A percentile compares a stretch with the other conserved stretches of the same genome.
Evolutionary conservation across 768 basidiomycete genomes (phyloP).

Genomic region (Naganishia randhawae): DNA sequence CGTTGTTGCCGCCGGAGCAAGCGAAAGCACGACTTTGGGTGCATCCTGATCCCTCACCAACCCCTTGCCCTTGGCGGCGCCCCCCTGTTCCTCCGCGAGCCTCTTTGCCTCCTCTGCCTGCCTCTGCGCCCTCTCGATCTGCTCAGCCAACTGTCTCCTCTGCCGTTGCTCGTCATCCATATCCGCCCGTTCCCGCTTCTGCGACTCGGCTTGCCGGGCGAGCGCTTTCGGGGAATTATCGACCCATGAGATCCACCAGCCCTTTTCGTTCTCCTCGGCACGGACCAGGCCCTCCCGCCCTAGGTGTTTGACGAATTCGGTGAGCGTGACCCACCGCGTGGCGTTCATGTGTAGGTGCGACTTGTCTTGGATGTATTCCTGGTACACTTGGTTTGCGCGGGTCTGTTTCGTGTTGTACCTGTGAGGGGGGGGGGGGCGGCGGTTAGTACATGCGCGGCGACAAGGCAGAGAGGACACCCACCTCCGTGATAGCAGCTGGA

Average conservation of each 20-base stretch:
- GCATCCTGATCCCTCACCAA: slow-evolving; percentile 44
- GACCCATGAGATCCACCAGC: slow-evolving; percentile 96
- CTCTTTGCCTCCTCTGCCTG: slow-evolving; percentile 32
- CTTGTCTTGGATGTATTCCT: slow-evolving; percentile 95
- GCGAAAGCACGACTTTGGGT: slow-evolving; percentile 37
- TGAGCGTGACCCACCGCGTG: slow-evolving; percentile 94
- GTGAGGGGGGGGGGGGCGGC: neutral
- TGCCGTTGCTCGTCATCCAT: slow-evolving; percentile 94
- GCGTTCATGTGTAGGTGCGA: slow-evolving; percentile 95
- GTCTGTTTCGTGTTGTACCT: slow-evolving; percentile 94
- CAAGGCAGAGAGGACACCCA: slow-evolving; percentile 47
- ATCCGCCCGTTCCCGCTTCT: slow-evolving; percentile 85
- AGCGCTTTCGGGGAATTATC: slow-evolving; percentile 93
- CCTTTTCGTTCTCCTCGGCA: slow-evolving; percentile 98
- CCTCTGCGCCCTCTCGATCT: slow-evolving; percentile 77
- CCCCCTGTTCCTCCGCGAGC: too few relatives aligned
- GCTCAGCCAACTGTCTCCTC: slow-evolving; percentile 79
- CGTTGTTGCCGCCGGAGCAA: neutral
- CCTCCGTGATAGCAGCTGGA: slow-evolving; percentile 81
- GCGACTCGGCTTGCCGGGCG: slow-evolving; percentile 63
- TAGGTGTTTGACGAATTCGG: slow-evolving; percentile 88
- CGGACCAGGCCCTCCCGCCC: slow-evolving; percentile 79
- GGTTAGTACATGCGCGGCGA: neutral
- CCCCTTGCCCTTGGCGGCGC: slow-evolving; percentile 25
- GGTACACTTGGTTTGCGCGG: slow-evolving; percentile 89